Conservation (phyloP, 805 yeast genomes). For the Hanseniaspora guilliermondii region DNA sequence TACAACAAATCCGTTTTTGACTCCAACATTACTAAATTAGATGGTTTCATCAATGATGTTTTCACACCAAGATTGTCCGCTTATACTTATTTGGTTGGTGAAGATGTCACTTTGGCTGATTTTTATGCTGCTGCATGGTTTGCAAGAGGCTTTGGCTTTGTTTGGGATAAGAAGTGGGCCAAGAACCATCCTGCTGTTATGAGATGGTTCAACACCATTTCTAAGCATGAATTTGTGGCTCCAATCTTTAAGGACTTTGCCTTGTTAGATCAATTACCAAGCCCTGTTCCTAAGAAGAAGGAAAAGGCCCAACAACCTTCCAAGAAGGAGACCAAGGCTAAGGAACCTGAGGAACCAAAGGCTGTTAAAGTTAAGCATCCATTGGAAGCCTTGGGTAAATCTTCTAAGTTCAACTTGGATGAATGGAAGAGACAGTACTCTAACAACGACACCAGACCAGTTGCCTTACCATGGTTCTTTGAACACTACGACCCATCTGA, state of each 20-base stretch:
- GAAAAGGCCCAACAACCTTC: constrained; percentile 31
- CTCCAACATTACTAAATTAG: constrained; percentile 21
- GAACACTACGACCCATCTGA: constrained; percentile 77
- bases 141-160: constrained; percentile 30
- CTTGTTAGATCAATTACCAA: constrained; percentile 47
- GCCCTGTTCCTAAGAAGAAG: constrained; percentile 62
- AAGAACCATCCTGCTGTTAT: constrained; percentile 46
- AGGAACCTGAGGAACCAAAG: constrained; percentile 14
- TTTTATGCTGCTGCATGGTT: constrained; percentile 18
- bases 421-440: constrained; percentile 93
- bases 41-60: constrained; percentile 28
- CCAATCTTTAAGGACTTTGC: constrained; percentile 39
- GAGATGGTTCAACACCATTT: constrained; percentile 62
- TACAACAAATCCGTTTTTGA: constrained; percentile 69
- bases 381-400: constrained; percentile 64
- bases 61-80: constrained; percentile 49
- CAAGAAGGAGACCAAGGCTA: constrained; percentile 29
- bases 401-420: constrained; percentile 49
- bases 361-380: constrained; percentile 76
- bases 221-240: constrained; percentile 36
- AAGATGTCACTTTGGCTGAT: constrained; percentile 38
- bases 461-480: constrained; percentile 95
- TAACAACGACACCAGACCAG: constrained; percentile 87
- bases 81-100: constrained; percentile 65
- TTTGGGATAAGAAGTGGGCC: constrained; percentile 58